Conservation (phyloP, 495 filamentous ascomycete genomes). For the Penicillium bialowiezense region DNA sequence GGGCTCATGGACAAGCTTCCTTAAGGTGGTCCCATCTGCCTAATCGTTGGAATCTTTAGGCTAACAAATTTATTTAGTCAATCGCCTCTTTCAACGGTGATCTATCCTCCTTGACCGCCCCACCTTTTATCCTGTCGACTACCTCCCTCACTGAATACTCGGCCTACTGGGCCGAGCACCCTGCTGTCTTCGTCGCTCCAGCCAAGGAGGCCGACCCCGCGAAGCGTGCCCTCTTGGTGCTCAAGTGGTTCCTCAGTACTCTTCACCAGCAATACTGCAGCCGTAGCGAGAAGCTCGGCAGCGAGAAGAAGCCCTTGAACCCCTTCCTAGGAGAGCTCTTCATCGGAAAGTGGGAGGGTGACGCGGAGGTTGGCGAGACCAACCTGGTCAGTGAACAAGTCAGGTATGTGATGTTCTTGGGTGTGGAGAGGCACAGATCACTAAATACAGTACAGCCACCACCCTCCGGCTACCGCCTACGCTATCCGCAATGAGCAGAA, state of each 20-base stretch:
- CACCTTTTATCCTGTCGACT: conserved; percentile 90
- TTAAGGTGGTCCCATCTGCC: too few species aligned
- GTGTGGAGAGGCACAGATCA: neutral
- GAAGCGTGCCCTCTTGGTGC: conserved; percentile 80
- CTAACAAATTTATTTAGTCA: conserved; percentile 53
- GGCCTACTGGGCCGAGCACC: conserved; percentile 96
- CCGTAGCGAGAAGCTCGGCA: conserved; percentile 84
- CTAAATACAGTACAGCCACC: conserved; percentile 61
- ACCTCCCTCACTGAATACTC: conserved; percentile 93
- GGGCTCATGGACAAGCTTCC: conserved; percentile 54
- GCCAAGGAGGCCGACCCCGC: conserved; percentile 75
- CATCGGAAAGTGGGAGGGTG: conserved; percentile 80
- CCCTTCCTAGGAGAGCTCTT: conserved; percentile 91
- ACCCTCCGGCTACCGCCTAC: conserved; percentile 96
- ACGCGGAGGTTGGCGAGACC: conserved; percentile 64
- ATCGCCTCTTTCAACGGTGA: conserved; percentile 97
- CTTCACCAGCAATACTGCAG: conserved; percentile 92
- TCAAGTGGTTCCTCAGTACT: conserved; percentile 97
- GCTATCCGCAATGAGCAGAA: conserved; percentile 82
- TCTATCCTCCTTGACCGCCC: conserved; percentile 87
- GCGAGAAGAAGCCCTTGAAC: conserved; percentile 96
- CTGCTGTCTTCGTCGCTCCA: conserved; percentile 80
- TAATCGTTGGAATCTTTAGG: too few species aligned
- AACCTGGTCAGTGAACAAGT: conserved; percentile 77
- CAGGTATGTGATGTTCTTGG: conserved; percentile 47